Evolutionary conservation across 2,329 filamentous ascomycete species (phyloP).

Genomic region (Colletotrichum sp.): DNA sequence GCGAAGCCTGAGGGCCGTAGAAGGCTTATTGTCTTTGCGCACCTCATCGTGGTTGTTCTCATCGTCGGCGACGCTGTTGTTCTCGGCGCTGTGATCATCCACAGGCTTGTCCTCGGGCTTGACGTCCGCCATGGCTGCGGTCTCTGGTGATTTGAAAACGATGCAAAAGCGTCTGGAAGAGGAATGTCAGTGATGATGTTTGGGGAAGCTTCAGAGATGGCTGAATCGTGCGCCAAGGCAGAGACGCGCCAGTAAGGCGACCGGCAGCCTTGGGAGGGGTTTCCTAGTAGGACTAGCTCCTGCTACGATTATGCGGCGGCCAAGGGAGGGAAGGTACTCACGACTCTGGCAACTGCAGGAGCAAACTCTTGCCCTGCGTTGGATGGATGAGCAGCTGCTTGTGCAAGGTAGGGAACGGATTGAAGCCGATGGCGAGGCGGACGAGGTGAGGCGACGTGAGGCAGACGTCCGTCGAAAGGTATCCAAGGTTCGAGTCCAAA

Average conservation of each 20-base stretch:
- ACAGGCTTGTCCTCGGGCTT: constrained; percentile 31
- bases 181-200: not conserved
- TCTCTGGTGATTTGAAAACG: not conserved
- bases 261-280: constrained; percentile 3
- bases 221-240: not conserved
- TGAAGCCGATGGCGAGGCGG: not conserved
- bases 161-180: not conserved
- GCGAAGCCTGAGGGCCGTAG: constrained; percentile 12
- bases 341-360: not conserved
- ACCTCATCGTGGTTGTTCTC: constrained; percentile 54
- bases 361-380: not conserved
- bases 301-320: not conserved
- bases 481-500: not conserved
- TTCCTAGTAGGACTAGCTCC: not conserved
- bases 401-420: not conserved
- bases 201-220: not conserved
- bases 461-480: not conserved
- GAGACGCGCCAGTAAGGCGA: constrained; percentile 3
- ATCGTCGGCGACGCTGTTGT: constrained; percentile 32
- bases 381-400: not conserved
- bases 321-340: not conserved
- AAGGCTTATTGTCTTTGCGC: constrained; percentile 28
- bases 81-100: constrained; percentile 37
- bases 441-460: not conserved
- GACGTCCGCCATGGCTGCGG: constrained; percentile 29